These are phyloP conservation scores for Reutealis trisperma DNA, from an alignment of 345 rosid genomes.

Conservation along the genomic window DNA sequence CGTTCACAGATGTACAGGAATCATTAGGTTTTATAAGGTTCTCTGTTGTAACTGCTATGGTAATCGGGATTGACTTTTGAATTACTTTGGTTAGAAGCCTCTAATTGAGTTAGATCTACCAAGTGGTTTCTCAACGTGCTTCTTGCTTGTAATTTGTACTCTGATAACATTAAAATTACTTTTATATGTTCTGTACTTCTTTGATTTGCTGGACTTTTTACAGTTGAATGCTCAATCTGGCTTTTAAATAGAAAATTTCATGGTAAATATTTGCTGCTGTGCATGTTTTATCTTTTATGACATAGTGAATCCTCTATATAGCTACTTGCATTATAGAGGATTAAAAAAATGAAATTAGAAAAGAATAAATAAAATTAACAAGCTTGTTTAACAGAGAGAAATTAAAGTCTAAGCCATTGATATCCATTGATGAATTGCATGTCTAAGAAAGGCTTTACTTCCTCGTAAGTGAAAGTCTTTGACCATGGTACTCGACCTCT, in stretches of 20 bases:
- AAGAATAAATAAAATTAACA: constrained; percentile 14
- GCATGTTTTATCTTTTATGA: no score
- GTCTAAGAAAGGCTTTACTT: constrained; percentile 59
- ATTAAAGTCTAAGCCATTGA: constrained; percentile 73
- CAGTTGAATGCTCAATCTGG: background rate
- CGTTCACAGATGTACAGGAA: constrained; percentile 55
- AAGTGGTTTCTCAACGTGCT: constrained; percentile 5
- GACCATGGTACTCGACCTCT: constrained; percentile 68
- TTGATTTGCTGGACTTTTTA: background rate
- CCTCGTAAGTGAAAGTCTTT: constrained; percentile 46
- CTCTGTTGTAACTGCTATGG: constrained; percentile 22
- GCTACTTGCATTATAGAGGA: no score
- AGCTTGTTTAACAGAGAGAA: background rate
- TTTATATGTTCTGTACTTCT: background rate
- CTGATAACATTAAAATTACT: background rate
- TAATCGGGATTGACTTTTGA: constrained; percentile 16
- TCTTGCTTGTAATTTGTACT: constrained; percentile 24
- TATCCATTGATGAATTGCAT: constrained; percentile 64
- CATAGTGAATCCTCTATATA: no score
- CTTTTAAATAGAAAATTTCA: background rate
- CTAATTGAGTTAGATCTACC: constrained; percentile 3
- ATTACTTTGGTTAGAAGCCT: constrained; percentile 14
- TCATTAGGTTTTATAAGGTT: constrained; percentile 39
- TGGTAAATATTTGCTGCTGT: no score
- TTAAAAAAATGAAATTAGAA: background rate